Evolutionary conservation across 2,329 filamentous ascomycete species (phyloP), one percentile per base, ranked within the genome.

Genomic region (Phoma sp.): DNA sequence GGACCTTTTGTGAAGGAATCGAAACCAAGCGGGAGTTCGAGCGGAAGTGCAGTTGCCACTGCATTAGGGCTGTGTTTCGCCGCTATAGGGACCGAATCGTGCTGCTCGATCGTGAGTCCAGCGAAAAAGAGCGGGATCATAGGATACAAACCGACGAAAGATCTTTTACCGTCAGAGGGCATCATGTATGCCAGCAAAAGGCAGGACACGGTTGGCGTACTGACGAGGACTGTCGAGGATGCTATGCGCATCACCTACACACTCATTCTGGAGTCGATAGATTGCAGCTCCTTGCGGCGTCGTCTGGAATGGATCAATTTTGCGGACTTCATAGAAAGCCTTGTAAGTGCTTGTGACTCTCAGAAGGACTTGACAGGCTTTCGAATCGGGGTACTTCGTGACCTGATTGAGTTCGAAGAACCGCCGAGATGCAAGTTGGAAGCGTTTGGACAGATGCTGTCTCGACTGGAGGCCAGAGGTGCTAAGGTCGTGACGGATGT

Each of bases 11-110:
- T 80, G 58, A 78, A 80, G 2, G 73, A 78, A 2, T 83, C 86
- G 65, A 83, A 87, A 62, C 85, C 87, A 0, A 79, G 76, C 34
- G 86, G 86, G 3, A 86, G 83, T 47, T 87, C 83, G 1, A 83
- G 80, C 30, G 87, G 87, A 0, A 84, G 81, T 61, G 86, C 76
- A 5, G 85, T 89, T 1, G 77, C 80, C 4, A 79, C 77, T 30
- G 81, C 79, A 2, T 69, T 88, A 36, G 85, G 84, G 0, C 77
- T 88, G 10, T 81, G 83, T 0, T 72, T 82, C 42, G 84, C 81
- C 2, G 65, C 81, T 2, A 66, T 89, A 3, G 86, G 86, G 4
- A 83, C 85, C 0, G 86, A 87, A 42, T 64, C 53, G 4, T 57
- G 55, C 26, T 62, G 50, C 25, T 59, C 47, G 10, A 60, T 62